Conservation (phyloP, 805 yeast genomes). For the Kuraishia ogatae region DNA sequence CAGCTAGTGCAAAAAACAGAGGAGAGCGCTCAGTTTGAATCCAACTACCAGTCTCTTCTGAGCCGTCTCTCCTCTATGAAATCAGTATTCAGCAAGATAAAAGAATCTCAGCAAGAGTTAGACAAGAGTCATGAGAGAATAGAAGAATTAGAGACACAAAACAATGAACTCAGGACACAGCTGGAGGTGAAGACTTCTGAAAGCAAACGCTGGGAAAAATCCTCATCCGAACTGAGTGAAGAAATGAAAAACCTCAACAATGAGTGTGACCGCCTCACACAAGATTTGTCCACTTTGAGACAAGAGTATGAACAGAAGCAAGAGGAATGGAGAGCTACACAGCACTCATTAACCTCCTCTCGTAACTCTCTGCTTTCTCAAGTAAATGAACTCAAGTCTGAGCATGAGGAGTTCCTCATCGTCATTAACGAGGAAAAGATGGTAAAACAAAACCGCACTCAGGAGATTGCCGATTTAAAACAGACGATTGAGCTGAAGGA, state of each 20-base stretch:
- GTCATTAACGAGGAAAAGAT: slow-evolving; percentile 30
- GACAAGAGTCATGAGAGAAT: slow-evolving; percentile 41
- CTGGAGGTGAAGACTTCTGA: slow-evolving; percentile 24
- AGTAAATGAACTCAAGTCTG: slow-evolving; percentile 29
- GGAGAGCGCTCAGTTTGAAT: slow-evolving; percentile 50
- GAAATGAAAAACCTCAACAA: slow-evolving; percentile 14
- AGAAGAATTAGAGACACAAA: slow-evolving; percentile 29
- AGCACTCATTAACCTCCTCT: slow-evolving; percentile 30
- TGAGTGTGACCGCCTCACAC: slow-evolving; percentile 45
- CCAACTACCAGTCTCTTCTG: slow-evolving; percentile 52
- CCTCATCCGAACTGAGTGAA: slow-evolving; percentile 12
- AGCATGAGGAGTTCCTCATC: slow-evolving; percentile 26
- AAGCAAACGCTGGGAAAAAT: slow-evolving; percentile 18
- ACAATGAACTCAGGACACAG: slow-evolving; percentile 23
- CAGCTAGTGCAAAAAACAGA: slow-evolving; percentile 27
- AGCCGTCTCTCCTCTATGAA: slow-evolving; percentile 68
- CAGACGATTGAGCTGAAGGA: slow-evolving; percentile 15
- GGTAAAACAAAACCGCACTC: slow-evolving; percentile 35
- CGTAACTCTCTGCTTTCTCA: slow-evolving; percentile 7
- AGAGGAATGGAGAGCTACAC: slow-evolving; percentile 29
- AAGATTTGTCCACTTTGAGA: slow-evolving; percentile 27
- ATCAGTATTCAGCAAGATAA: slow-evolving; percentile 63
- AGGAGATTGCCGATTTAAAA: slow-evolving; percentile 28
- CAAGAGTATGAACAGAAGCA: slow-evolving; percentile 27
- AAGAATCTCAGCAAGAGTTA: slow-evolving; percentile 56